Percentiles rank a stretch among this genome's conserved stretches.
Evolutionary conservation across 2,329 filamentous ascomycete species (phyloP).

Genomic region (Arthrobotrys conoides): DNA sequence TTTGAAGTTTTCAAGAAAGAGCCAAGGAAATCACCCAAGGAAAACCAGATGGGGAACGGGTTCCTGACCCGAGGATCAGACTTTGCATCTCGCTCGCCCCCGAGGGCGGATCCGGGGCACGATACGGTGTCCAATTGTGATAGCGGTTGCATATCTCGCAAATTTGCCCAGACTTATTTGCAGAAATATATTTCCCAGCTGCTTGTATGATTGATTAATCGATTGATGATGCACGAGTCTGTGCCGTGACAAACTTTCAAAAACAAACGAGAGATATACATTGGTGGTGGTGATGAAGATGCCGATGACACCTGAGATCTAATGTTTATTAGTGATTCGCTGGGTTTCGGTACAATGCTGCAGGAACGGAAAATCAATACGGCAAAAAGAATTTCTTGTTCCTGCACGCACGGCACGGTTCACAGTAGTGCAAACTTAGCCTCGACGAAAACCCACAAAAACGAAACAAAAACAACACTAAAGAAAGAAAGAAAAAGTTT

Average conservation of each 20-base stretch:
- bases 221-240: constrained; percentile 56
- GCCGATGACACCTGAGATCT: constrained; percentile 26
- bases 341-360: constrained; percentile 28
- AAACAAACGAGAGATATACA: constrained; percentile 18
- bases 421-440: constrained; percentile 33
- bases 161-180: constrained; percentile 48
- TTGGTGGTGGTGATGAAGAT: constrained; percentile 30
- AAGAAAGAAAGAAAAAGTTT: constrained; percentile 33
- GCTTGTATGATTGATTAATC: too few species aligned
- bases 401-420: constrained; percentile 53
- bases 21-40: constrained; percentile 12
- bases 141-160: constrained; percentile 49
- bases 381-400: constrained; percentile 30
- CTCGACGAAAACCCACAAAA: constrained; percentile 42
- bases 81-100: constrained; percentile 47
- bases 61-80: constrained; percentile 57
- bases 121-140: constrained; percentile 49
- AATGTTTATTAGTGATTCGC: constrained; percentile 32
- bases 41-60: constrained; percentile 58
- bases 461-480: constrained; percentile 61
- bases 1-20: constrained; percentile 36
- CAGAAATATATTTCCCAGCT: constrained; percentile 19
- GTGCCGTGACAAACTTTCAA: constrained; percentile 50
- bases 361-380: constrained; percentile 53
- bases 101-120: constrained; percentile 53